These are phyloP conservation scores for Rhazya stricta DNA, from an alignment of 257 asterid genomes.

Conservation along the genomic window DNA sequence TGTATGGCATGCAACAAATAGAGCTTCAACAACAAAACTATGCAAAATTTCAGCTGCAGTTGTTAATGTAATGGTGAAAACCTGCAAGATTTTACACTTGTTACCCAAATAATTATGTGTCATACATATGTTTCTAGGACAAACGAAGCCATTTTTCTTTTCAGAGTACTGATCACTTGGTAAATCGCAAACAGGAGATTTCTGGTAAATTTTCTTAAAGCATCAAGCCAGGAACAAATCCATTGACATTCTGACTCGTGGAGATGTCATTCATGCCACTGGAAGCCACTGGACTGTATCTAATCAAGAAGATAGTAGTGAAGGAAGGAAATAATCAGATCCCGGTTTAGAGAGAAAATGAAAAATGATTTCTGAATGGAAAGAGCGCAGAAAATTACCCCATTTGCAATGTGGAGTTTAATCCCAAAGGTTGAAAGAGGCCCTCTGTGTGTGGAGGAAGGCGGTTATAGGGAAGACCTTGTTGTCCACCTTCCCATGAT, in stretches of 20 bases:
- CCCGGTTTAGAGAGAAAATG: background rate
- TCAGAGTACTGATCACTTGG: background rate
- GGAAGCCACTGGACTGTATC: constrained; percentile 20
- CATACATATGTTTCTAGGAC: background rate
- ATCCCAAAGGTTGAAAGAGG: constrained; percentile 20
- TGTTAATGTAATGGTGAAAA: background rate
- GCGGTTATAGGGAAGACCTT: background rate
- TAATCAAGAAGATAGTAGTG: background rate
- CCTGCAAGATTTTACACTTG: background rate
- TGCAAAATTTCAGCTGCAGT: background rate
- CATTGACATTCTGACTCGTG: constrained; percentile 19
- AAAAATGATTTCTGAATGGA: background rate
- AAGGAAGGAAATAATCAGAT: background rate
- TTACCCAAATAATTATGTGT: background rate
- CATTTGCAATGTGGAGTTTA: constrained; percentile 18
- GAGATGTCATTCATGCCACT: constrained; percentile 17
- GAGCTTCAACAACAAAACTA: background rate
- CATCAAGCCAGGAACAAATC: constrained; percentile 29
- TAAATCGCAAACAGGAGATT: background rate
- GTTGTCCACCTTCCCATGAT: constrained; percentile 23
- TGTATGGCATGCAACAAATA: background rate
- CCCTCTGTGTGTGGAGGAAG: constrained; percentile 21
- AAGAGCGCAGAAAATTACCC: constrained; percentile 5
- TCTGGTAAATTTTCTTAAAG: constrained; percentile 6
- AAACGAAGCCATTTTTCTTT: background rate